Evolutionary conservation across 805 yeast genomes (phyloP), one percentile per base, ranked within the genome.

Genomic region (Pichia paraexigua): DNA sequence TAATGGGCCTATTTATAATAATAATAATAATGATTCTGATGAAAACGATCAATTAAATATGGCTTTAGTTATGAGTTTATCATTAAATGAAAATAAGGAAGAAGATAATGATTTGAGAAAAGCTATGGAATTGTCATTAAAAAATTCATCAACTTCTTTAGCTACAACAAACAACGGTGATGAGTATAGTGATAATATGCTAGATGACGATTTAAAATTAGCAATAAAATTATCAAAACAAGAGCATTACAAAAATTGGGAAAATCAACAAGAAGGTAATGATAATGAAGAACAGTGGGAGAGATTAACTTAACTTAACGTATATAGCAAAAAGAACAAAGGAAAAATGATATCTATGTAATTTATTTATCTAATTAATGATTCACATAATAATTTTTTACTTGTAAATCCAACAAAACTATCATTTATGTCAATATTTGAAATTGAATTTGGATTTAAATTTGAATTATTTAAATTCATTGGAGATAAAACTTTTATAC

Each of bases 401-500:
- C 70, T 66, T 2, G 70, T 69, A 55, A 69, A 68, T 1, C 67
- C 67, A 21, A 68, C 62, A 20, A 49, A 42, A 1, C 65, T 67
- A 21, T 55, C 48, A 43, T 54, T 51, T 30, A 56, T 53, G 41
- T 59, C 62, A 20, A 55, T 54, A 30, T 58, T 60, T 25, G 60
- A 50, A 37, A 30, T 15, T 15, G 12, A 35, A 35, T n/a, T 35
- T 35, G 39, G 20, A 35, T 35, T 35, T n/a, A 35, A 35, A 8
- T 56, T 52, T 53, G 63, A 54, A 7, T 61, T 56, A 41, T 53
- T 64, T 12, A 61, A 58, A 18, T 15, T 17, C 18, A 62, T 58
- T 7, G 76, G 76, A 10, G 79, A 70, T 65, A 81, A 71, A 60
- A 87, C 65, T 72, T 80, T 79, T 18, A 91, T 73, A 0, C 90